A percentile compares a stretch with the other conserved stretches of the same genome.
Evolutionary conservation across 208 protist genomes (phyloP).

Genomic region (Naegleria fowleri): DNA sequence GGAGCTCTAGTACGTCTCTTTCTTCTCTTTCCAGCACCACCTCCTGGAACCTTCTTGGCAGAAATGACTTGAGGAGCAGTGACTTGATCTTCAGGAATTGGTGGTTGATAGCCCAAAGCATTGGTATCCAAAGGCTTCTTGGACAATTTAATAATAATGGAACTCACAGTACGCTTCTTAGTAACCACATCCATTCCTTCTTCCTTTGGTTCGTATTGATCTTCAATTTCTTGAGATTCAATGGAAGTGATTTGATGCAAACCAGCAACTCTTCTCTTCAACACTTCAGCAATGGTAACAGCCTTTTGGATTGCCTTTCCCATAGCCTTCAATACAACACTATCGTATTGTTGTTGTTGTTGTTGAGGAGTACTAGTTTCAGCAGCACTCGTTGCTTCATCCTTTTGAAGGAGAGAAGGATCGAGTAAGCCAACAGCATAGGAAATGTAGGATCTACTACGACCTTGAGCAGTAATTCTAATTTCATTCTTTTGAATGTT

Average conservation of each 20-base stretch:
- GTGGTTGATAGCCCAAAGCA: constrained; percentile 77
- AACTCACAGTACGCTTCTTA: constrained; percentile 60
- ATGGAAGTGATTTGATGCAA: constrained; percentile 82
- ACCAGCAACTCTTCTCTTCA: constrained; percentile 75
- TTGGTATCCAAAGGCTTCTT: constrained; percentile 66
- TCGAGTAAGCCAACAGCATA: constrained; percentile 19
- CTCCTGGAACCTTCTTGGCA: background rate
- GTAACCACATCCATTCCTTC: constrained; percentile 58
- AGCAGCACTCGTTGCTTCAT: background rate
- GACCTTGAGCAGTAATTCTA: background rate
- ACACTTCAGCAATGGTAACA: constrained; percentile 81
- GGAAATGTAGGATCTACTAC: background rate
- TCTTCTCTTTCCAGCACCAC: constrained; percentile 9
- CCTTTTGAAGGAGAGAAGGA: background rate
- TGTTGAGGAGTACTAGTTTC: no score
- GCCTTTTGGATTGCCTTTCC: constrained; percentile 75
- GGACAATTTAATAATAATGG: constrained; percentile 77
- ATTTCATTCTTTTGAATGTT: constrained; percentile 15
- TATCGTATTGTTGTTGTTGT: constrained; percentile 55
- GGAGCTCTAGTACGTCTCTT: no score
- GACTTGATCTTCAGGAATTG: constrained; percentile 73
- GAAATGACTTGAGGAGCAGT: background rate
- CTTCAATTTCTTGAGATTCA: constrained; percentile 63
- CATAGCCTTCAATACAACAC: constrained; percentile 76
- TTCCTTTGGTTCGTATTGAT: constrained; percentile 74